Percentiles rank a stretch among this genome's conserved stretches.
Conservation (phyloP, 306 rosid species). For the Lathyrus tuberosus region DNA sequence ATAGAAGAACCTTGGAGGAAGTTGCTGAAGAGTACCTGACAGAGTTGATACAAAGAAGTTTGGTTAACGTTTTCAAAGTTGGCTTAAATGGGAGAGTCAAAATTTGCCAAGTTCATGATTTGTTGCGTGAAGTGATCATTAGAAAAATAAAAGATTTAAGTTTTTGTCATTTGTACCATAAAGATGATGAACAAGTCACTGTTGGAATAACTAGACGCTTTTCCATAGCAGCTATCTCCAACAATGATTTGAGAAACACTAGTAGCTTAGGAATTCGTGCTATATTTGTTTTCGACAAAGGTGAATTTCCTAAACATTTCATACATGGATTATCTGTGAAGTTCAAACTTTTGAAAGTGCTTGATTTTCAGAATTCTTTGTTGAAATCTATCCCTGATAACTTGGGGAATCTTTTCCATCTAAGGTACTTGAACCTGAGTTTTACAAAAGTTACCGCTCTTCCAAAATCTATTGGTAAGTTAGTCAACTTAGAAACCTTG, state of each 20-base stretch:
- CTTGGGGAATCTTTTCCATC: slow-evolving; percentile 26
- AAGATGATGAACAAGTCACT: slow-evolving; percentile 2
- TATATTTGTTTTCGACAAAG: not conserved
- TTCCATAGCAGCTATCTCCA: not conserved
- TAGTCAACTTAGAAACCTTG: slow-evolving; percentile 31
- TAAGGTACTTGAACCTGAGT: slow-evolving; percentile 34
- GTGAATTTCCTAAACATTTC: not conserved
- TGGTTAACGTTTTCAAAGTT: not conserved
- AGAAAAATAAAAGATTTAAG: slow-evolving; percentile 10
- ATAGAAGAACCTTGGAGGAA: slow-evolving; percentile 30
- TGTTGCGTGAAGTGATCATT: slow-evolving; percentile 27
- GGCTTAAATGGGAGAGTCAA: not conserved
- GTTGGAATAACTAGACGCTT: slow-evolving; percentile 23
- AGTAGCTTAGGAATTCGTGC: slow-evolving; percentile 1
- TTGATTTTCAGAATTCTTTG: slow-evolving; percentile 3
- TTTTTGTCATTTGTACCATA: slow-evolving; percentile 17
- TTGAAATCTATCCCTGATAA: slow-evolving; percentile 20
- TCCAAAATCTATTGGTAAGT: slow-evolving; percentile 29
- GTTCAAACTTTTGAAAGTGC: slow-evolving; percentile 27
- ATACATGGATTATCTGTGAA: not conserved
- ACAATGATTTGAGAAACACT: not conserved
- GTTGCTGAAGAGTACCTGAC: not conserved
- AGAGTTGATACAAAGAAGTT: not conserved
- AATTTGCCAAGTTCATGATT: slow-evolving; percentile 31
- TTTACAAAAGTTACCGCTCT: slow-evolving; percentile 17